Percentiles rank a stretch among this genome's conserved stretches.
These are phyloP conservation scores for Hirsutella minnesotensis DNA, from an alignment of 2,329 filamentous ascomycete genomes.

Conservation along the genomic window DNA sequence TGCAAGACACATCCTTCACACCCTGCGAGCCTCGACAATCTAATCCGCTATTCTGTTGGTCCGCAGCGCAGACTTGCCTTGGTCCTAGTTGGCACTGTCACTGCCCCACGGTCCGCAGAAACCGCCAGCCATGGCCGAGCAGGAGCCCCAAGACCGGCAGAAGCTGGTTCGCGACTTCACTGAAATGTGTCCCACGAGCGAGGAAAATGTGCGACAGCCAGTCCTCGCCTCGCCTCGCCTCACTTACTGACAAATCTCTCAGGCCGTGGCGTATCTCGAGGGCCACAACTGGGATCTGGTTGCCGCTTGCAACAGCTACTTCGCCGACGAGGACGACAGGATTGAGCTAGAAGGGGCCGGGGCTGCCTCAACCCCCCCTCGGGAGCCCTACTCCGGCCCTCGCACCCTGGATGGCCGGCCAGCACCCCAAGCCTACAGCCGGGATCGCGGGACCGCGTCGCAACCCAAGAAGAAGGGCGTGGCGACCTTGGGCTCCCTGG, in stretches of 20 bases:
- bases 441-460: conserved; percentile 20
- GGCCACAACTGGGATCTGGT: conserved; percentile 15
- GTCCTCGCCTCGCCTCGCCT: not conserved
- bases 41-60: no score
- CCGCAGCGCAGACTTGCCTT: not conserved
- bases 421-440: conserved; percentile 29
- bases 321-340: conserved; percentile 41
- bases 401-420: conserved; percentile 52
- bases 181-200: conserved; percentile 13
- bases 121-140: conserved; percentile 16
- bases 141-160: conserved; percentile 9
- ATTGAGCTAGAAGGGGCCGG: conserved; percentile 19
- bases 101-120: not conserved
- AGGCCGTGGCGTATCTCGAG: conserved; percentile 58
- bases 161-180: conserved; percentile 16
- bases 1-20: no score
- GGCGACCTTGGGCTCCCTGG: conserved; percentile 46
- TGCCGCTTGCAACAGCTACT: conserved; percentile 48
- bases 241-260: not conserved
- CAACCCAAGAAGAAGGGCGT: conserved; percentile 47
- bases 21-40: no score
- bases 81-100: not conserved
- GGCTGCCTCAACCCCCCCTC: conserved; percentile 7
- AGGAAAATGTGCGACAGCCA: conserved; percentile 13
- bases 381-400: conserved; percentile 43